Base-by-base conservation (phyloP, 2,329 filamentous ascomycete species). In the Trichoderma pleuroti region DNA sequence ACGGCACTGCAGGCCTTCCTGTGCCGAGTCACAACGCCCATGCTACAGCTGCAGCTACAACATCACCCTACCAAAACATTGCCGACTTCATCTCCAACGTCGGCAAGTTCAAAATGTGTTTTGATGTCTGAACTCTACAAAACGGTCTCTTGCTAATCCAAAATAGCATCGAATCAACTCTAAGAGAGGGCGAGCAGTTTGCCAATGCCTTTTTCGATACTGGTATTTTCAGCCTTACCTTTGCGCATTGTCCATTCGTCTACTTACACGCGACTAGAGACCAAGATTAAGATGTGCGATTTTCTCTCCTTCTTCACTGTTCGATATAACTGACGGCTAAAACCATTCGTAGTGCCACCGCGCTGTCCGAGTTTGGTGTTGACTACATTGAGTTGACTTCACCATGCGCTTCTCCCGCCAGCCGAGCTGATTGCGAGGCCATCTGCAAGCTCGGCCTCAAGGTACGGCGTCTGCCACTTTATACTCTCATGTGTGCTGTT, bases 401-500 rank as follows among this genome's bases (percentile, higher is more conserved):
- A 73, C 94, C 94, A 49, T 93, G 91, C 73, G 92, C 94, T 68
- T 94, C 92, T 42, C n/a, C 30, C 1, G 94, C 84, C 93, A 97
- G 83, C 97, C 89, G 91, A 80, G 60, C 24, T 78, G 95, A 98
- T 84, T 97, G 93, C 82, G 91, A 96, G 84, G 90, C 91, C 70
- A 97, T 98, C 79, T 97, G 93, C 91, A 93, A 94, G 87, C 91
- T 98, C 68, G 94, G 94, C 74, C 89, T 98, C 81, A 94, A 76
- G 75, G 42, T 12, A 49, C n/a, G 10, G 1, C n/a, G 7, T 49
- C n/a, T 21, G 10, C 10, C 1, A 12, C n/a, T 12, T 21, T 21
- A n/a, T 21, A n/a, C 5, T 2, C 18, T n/a, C 42, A 21, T 49
- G 0, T 21, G n/a, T 3, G 5, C n/a, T 21, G 4, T 21, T 49